Evolutionary conservation across 208 protist genomes (phyloP).

Genomic region (Leishmania tarentolae): DNA sequence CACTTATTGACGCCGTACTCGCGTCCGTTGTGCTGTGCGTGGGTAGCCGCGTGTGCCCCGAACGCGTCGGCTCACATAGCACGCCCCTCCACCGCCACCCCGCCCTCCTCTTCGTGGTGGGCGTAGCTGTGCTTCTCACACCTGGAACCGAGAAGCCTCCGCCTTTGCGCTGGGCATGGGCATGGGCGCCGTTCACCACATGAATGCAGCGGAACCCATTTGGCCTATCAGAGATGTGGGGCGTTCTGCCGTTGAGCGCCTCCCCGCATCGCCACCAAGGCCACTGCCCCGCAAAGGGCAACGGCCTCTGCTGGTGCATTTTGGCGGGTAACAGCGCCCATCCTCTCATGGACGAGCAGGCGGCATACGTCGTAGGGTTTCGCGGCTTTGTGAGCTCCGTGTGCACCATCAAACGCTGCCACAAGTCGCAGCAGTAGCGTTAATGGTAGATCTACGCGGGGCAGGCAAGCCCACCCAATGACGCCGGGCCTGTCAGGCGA

Average conservation of each 20-base stretch:
- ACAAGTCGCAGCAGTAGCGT: too few species aligned
- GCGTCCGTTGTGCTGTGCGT: neutral
- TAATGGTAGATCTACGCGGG: too few species aligned
- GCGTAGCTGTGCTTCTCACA: neutral
- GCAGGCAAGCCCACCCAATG: too few species aligned
- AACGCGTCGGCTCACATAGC: neutral
- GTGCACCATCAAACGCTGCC: too few species aligned
- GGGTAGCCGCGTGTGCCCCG: neutral
- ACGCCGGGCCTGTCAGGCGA: conserved; percentile 7
- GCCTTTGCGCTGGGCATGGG: conserved; percentile 24
- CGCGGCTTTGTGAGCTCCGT: too few species aligned
- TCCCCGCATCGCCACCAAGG: conserved; percentile 46
- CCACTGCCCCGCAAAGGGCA: neutral
- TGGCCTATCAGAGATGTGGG: neutral
- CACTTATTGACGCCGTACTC: neutral
- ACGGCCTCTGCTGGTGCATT: conserved; percentile 17
- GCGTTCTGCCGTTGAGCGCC: conserved; percentile 27
- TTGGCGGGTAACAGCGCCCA: conserved; percentile 29
- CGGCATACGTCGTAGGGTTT: too few species aligned
- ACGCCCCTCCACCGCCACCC: neutral
- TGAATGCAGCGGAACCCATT: conserved; percentile 6
- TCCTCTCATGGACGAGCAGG: conserved; percentile 41
- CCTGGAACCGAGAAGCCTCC: neutral
- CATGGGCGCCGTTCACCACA: conserved; percentile 10
- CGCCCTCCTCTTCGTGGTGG: conserved; percentile 26